Conservation (phyloP, 257 asterid genomes). For the Datura wrightii region DNA sequence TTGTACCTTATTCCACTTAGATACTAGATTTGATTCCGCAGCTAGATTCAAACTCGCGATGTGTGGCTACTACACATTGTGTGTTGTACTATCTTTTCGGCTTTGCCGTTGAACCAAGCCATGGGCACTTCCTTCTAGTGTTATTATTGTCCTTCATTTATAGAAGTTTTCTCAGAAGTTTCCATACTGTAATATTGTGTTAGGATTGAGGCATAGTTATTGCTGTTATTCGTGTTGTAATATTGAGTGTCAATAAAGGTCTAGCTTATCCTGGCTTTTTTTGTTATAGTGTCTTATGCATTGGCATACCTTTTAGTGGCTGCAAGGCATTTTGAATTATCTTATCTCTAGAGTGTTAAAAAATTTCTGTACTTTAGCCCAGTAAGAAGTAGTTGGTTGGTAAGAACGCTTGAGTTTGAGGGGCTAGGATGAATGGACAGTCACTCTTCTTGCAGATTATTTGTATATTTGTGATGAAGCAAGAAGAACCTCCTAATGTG, state of each 20-base stretch:
- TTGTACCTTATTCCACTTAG: too few relatives aligned
- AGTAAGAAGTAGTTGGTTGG: not conserved
- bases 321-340: not conserved
- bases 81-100: not conserved
- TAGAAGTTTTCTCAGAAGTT: not conserved
- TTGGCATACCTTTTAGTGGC: not conserved
- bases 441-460: not conserved
- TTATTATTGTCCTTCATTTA: not conserved
- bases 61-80: not conserved
- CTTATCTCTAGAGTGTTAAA: not conserved
- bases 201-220: not conserved
- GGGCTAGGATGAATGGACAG: not conserved
- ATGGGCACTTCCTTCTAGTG: not conserved
- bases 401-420: slow-evolving; percentile 2
- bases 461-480: slow-evolving; percentile 3
- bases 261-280: not conserved
- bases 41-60: not conserved
- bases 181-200: not conserved
- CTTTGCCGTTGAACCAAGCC: not conserved
- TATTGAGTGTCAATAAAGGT: not conserved
- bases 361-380: not conserved
- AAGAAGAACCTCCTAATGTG: slow-evolving; percentile 11
- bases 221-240: not conserved
- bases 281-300: not conserved
- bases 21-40: not conserved